phyloP scores from a whole-genome alignment of 2,329 filamentous ascomycete genomes.

The Lasiodiplodia sp. region DNA sequence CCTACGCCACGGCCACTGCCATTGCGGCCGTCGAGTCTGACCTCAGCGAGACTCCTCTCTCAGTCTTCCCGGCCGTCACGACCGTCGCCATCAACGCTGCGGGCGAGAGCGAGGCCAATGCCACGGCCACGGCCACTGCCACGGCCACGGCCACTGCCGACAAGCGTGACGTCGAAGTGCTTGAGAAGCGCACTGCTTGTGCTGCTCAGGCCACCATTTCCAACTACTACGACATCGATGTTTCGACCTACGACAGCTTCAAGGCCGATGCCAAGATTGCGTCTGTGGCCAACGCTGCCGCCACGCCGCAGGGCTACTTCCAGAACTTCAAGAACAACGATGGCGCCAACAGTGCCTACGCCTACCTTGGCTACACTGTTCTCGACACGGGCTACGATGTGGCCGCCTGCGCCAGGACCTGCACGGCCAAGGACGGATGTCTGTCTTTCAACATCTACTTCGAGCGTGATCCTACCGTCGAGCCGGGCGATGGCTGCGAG shows the following conservation, averaged over 20 bases:
- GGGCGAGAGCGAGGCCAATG: constrained; percentile 17
- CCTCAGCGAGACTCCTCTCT: constrained; percentile 26
- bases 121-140: constrained; percentile 15
- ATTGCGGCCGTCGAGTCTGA: constrained; percentile 21
- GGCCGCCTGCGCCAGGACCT: constrained; percentile 29
- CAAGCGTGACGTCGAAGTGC: constrained; percentile 29
- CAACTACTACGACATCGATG: constrained; percentile 18
- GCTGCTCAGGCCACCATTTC: constrained; percentile 29
- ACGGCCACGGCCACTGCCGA: constrained; percentile 14
- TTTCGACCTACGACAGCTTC: neutral
- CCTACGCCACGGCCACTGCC: constrained; percentile 28
- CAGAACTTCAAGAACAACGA: constrained; percentile 8
- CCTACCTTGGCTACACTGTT: constrained; percentile 12
- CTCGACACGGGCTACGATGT: constrained; percentile 29
- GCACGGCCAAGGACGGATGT: constrained; percentile 30
- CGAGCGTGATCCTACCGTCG: constrained; percentile 32
- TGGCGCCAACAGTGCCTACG: constrained; percentile 5
- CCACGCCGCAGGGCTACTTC: constrained; percentile 4
- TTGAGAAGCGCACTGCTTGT: constrained; percentile 30
- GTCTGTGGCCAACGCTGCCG: neutral
- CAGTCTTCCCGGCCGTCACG: constrained; percentile 29
- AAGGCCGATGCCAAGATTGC: neutral
- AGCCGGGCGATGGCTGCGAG: constrained; percentile 32
- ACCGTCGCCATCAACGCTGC: constrained; percentile 28
- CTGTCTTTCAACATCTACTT: constrained; percentile 36